These are phyloP conservation scores for Annulohypoxylon bovei DNA, from an alignment of 495 filamentous ascomycete species.

Conservation along the genomic window DNA sequence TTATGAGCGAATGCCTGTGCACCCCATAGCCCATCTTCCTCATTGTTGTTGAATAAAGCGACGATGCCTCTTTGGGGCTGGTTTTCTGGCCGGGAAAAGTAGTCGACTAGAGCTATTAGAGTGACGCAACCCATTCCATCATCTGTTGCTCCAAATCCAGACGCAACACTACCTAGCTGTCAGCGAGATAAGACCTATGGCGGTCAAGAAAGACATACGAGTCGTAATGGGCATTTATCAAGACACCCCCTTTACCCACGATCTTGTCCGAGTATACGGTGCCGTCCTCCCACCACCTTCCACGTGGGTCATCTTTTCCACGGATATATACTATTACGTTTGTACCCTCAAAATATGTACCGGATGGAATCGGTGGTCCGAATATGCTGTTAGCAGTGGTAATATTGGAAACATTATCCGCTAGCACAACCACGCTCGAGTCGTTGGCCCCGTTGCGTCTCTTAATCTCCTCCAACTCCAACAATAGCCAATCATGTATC, in stretches of 20 bases:
- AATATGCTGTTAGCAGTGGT: constrained; percentile 56
- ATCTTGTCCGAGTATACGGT: constrained; percentile 54
- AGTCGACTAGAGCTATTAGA: constrained; percentile 84
- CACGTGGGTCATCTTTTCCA: constrained; percentile 75
- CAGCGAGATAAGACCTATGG: constrained; percentile 6
- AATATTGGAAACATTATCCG: constrained; percentile 83
- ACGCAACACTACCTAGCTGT: constrained; percentile 72
- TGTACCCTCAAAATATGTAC: constrained; percentile 87
- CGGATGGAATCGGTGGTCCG: constrained; percentile 40
- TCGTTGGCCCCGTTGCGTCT: constrained; percentile 58
- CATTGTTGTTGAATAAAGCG: constrained; percentile 91
- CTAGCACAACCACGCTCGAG: constrained; percentile 70
- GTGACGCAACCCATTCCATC: constrained; percentile 91
- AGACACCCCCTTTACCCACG: constrained; percentile 74
- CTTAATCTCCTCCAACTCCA: constrained; percentile 74
- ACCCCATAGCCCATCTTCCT: constrained; percentile 93
- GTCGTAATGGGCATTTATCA: constrained; percentile 97
- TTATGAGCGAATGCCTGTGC: constrained; percentile 86
- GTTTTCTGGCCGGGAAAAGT: constrained; percentile 82
- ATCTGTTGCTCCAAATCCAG: constrained; percentile 90
- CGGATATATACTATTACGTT: constrained; percentile 94
- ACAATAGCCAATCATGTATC: constrained; percentile 78
- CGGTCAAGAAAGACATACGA: constrained; percentile 44
- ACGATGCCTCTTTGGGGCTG: constrained; percentile 83
- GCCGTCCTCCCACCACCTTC: constrained; percentile 69